Conservation (phyloP, 2,329 filamentous ascomycete genomes). For the Xylaria sp. region DNA sequence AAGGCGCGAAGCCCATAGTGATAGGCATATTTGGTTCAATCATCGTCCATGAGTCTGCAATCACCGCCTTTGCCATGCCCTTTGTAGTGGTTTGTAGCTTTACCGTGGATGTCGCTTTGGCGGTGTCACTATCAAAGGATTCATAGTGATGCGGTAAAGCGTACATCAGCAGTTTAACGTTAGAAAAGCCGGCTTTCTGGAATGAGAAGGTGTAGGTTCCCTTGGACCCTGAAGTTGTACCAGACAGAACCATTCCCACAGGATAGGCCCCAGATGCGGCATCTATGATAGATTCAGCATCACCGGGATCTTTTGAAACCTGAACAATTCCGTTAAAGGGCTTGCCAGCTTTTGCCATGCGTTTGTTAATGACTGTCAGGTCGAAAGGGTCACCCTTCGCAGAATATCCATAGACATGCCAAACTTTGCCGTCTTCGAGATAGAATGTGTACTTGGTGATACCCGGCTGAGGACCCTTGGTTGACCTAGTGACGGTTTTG, state of each 20-base stretch:
- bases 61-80: slow-evolving; percentile 77
- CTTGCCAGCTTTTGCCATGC: slow-evolving; percentile 69
- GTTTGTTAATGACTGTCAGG: slow-evolving; percentile 74
- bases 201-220: slow-evolving; percentile 82
- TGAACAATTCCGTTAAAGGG: slow-evolving; percentile 84
- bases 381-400: slow-evolving; percentile 68
- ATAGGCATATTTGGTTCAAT: slow-evolving; percentile 77
- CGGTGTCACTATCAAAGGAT: slow-evolving; percentile 72
- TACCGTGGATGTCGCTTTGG: slow-evolving; percentile 63
- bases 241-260: slow-evolving; percentile 70
- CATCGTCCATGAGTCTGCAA: slow-evolving; percentile 81
- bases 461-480: slow-evolving; percentile 67
- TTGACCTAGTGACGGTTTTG: slow-evolving; percentile 68
- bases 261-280: slow-evolving; percentile 80
- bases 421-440: slow-evolving; percentile 77
- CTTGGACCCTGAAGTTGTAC: slow-evolving; percentile 64
- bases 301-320: slow-evolving; percentile 77
- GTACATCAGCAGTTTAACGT: slow-evolving; percentile 79
- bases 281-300: slow-evolving; percentile 77
- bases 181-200: slow-evolving; percentile 72
- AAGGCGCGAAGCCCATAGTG: slow-evolving; percentile 81
- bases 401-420: slow-evolving; percentile 82
- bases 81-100: slow-evolving; percentile 85
- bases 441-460: slow-evolving; percentile 80
- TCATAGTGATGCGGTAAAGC: slow-evolving; percentile 86